Base-by-base conservation (phyloP, 768 basidiomycete genomes). In the Dentipellis fragilis region DNA sequence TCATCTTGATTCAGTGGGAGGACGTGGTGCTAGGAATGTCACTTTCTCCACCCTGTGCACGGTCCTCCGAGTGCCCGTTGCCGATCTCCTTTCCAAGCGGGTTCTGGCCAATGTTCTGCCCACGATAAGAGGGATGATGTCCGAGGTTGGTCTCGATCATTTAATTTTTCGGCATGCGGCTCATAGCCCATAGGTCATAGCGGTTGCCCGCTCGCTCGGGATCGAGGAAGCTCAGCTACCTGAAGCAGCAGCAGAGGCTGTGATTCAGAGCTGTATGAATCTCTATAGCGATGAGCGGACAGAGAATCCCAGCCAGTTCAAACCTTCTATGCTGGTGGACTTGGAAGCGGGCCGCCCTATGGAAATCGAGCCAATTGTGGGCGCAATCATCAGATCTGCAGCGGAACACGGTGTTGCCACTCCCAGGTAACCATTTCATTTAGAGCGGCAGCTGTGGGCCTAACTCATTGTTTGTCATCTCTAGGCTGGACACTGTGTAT, bases 301-400 rank as follows among this genome's bases (percentile, higher is more conserved):
- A 60, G 64, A 62, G 59, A 63, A 49, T 53, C 64, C 53, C 22
- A 55, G 42, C 10, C 54, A 51, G 1, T 71, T 69, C 63, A 66
- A 67, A 52, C 72, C 72, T 1, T 69, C 67, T 61, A 85, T 85
- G 82, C 69, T 84, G 34, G 70, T 84, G 4, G 84, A 85, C 63
- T 69, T 71, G 21, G 71, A 78, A 61, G 73, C 69, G 49, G 77
- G 75, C 2, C 71, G 71, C 51, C 82, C 85, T 37, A 77, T 85
- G 57, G 85, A 87, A 68, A 77, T 86, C 1, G 84, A 86, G 64
- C 81, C 77, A 9, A 81, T 86, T 40, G 58, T 85, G 4, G 84
- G 85, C 0, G 77, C 82, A 57, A 75, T 84, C 1, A 78, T 84
- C 21, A 66, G 79, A 42, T 69, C 80, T 69, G 83, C 77, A 0